Evolutionary conservation across 225 moss, liverwort and hornwort species (phyloP).

Genomic region (Climacium dendroides): DNA sequence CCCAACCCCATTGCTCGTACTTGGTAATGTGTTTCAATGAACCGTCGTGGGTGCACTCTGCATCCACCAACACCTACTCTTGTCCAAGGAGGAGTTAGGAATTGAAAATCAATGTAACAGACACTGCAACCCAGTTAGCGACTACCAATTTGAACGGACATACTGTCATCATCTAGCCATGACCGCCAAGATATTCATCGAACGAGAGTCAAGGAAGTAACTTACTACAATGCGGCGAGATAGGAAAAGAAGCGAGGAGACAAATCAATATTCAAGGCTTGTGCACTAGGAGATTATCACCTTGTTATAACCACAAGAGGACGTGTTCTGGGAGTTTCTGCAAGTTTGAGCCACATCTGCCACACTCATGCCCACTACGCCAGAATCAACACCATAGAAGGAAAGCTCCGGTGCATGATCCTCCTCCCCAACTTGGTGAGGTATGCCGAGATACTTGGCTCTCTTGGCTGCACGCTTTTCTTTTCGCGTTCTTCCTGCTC

Average conservation of each 20-base stretch:
- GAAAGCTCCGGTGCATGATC: constrained; percentile 55
- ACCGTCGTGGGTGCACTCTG: constrained; percentile 98
- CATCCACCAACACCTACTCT: constrained; percentile 86
- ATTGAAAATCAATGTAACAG: background rate
- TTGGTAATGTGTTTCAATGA: constrained; percentile 89
- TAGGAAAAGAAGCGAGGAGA: too few relatives aligned
- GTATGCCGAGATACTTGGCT: constrained; percentile 58
- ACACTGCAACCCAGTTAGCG: background rate
- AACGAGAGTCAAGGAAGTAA: too few relatives aligned
- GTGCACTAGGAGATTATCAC: constrained; percentile 13
- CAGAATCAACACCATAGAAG: constrained; percentile 82
- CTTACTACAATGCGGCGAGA: too few relatives aligned
- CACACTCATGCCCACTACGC: constrained; percentile 81
- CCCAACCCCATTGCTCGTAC: constrained; percentile 97
- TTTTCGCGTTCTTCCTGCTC: constrained; percentile 50
- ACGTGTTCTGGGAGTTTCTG: constrained; percentile 10
- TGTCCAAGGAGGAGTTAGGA: background rate
- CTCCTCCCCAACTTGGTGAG: constrained; percentile 28
- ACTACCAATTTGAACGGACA: too few relatives aligned
- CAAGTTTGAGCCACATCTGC: constrained; percentile 43
- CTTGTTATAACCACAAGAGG: constrained; percentile 59
- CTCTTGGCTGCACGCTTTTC: constrained; percentile 71
- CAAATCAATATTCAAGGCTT: background rate
- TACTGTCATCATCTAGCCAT: too few relatives aligned
- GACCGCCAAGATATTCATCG: too few relatives aligned